phyloP scores from a whole-genome alignment of 73 alveolate species.

The Paramecium biaurelia region DNA sequence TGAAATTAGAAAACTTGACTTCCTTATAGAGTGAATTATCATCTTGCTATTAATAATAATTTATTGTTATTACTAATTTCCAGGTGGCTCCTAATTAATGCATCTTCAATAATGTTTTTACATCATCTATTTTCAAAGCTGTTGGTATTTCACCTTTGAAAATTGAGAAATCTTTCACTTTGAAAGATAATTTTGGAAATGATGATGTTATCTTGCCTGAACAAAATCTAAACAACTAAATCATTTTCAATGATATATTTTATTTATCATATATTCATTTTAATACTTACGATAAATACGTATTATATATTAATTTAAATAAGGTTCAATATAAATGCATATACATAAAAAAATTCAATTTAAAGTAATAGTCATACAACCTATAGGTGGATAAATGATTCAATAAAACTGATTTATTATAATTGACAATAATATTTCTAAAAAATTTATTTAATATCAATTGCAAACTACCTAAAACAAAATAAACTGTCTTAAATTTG shows the following conservation, averaged over 20 bases:
- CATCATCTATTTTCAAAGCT: neutral
- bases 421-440: too few relatives aligned
- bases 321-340: neutral
- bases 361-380: neutral
- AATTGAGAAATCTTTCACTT: neutral
- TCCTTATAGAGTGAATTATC: neutral
- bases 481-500: too few relatives aligned
- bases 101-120: neutral
- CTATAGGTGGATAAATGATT: neutral
- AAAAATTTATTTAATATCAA: too few relatives aligned
- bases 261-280: neutral
- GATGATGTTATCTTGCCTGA: neutral
- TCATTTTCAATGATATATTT: neutral
- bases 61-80: neutral
- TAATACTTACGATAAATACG: neutral
- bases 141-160: neutral
- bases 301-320: neutral
- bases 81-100: neutral
- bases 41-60: neutral
- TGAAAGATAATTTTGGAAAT: neutral
- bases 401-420: neutral
- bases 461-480: too few relatives aligned
- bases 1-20: slow-evolving; percentile 13
- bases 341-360: neutral
- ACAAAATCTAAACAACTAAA: slow-evolving; percentile 1